Evolutionary conservation across 495 filamentous ascomycete genomes (phyloP).

Genomic region (Friedmanniomyces simplex): DNA sequence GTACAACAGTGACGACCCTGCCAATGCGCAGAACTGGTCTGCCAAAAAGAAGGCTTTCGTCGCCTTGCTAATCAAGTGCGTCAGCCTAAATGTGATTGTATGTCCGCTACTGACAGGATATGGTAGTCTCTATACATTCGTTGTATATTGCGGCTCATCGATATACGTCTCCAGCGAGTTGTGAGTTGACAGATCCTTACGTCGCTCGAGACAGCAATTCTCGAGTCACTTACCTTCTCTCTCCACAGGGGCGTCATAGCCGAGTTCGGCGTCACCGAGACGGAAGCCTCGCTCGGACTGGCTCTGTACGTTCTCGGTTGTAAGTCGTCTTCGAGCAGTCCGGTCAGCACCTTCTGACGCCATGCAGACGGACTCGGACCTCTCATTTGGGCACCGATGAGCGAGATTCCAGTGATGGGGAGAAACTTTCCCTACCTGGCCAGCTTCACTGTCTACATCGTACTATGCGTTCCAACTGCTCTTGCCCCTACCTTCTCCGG

Average conservation of each 20-base stretch:
- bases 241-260: background rate
- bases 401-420: background rate
- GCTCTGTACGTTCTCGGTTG: background rate
- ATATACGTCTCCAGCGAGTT: background rate
- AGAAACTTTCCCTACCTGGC: background rate
- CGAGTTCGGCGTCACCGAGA: background rate
- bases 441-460: background rate
- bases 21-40: slow-evolving; percentile 47
- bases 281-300: background rate
- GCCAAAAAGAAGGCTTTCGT: slow-evolving; percentile 25
- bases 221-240: too few species aligned
- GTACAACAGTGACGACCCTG: slow-evolving; percentile 44
- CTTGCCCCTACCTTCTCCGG: background rate
- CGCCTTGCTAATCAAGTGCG: background rate
- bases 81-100: background rate
- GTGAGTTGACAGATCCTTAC: too few species aligned
- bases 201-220: too few species aligned
- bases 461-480: background rate
- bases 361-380: background rate
- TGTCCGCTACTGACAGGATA: too few species aligned
- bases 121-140: background rate
- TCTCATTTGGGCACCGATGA: background rate
- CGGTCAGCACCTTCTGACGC: background rate
- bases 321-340: background rate
- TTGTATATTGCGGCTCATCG: background rate